These are phyloP conservation scores for Cercospora janseana DNA, from an alignment of 2,329 filamentous ascomycete species.

Conservation along the genomic window DNA sequence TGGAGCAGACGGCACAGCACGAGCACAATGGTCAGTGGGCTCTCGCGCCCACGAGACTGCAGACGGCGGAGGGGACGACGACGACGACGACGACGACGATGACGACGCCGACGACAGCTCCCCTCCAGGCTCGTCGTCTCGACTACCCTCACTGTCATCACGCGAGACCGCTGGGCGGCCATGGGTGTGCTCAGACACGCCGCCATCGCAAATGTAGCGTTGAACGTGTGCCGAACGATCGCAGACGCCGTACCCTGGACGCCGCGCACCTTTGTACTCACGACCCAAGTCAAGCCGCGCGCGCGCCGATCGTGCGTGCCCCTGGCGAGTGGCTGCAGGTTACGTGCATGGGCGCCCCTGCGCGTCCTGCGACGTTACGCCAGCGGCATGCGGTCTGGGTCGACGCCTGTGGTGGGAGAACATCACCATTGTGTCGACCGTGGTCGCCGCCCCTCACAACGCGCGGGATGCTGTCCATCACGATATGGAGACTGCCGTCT, in stretches of 20 bases:
- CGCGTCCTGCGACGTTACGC: conserved; percentile 12
- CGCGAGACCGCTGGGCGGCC: no score
- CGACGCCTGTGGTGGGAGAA: conserved; percentile 9
- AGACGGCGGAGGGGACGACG: no score
- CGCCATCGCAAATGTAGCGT: neutral
- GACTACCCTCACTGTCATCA: no score
- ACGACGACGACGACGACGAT: no score
- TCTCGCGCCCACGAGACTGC: no score
- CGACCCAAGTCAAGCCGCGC: neutral
- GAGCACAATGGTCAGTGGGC: no score
- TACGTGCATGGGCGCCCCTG: conserved; percentile 3
- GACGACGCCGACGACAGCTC: no score
- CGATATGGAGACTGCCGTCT: neutral
- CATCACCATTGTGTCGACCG: conserved; percentile 17
- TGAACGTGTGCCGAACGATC: neutral
- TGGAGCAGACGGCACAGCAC: no score
- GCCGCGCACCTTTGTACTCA: neutral
- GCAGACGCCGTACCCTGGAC: neutral
- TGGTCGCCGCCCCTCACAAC: conserved; percentile 10
- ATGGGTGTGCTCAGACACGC: no score
- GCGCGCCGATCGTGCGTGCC: conserved; percentile 6
- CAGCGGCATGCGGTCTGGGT: conserved; percentile 15
- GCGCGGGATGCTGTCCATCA: neutral
- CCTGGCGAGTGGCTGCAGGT: conserved; percentile 13
- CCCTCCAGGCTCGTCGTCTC: no score